Evolutionary conservation across 495 filamentous ascomycete species (phyloP), one percentile per base, ranked within the genome.

Genomic region (Penicillium argentinense): DNA sequence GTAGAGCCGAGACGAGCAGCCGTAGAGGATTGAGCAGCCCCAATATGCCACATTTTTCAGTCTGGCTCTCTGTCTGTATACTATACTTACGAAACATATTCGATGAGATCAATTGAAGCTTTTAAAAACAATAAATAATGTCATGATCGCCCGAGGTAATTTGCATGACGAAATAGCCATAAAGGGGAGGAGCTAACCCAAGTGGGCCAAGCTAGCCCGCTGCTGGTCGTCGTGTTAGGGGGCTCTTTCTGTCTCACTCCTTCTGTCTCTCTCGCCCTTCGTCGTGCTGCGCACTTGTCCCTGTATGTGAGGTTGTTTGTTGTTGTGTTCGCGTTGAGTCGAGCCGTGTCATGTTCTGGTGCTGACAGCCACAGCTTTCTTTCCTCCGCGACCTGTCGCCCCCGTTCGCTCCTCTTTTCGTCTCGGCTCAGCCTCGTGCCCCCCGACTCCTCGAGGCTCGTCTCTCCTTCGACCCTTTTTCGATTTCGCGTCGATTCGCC

Each of bases 231-330:
- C 13, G n/a, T 25, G 26, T 28, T 32, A 43, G 40, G 40, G 40
- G 25, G 40, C 30, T 34, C 24, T 34, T 25, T 29, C n/a, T 51
- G 43, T 64, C 51, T 56, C 46, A 51, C 39, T 44, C 39, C 46
- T 29, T 37, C 36, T 41, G 22, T 34, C 24, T 48, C 27, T 32
- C 21, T 18, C 12, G 9, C 17, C 45, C 28, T n/a, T 26, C 17
- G 36, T n/a, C 9, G 6, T 22, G 3, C 17, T 17, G 18, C 7
- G 18, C 16, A 7, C 13, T 29, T 28, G 24, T 39, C 25, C 2
- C 40, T 40, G 30, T 36, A 37, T 27, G 26, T 38, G 56, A 59
- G 56, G 56, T 60, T n/a, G n/a, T n/a, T n/a, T n/a, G n/a, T n/a
- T n/a, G n/a, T n/a, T n/a, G n/a, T n/a, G n/a, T n/a, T n/a, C n/a